Conservation (phyloP, 225 moss, liverwort and hornwort genomes). For the Physcomitrellopsis africana region DNA sequence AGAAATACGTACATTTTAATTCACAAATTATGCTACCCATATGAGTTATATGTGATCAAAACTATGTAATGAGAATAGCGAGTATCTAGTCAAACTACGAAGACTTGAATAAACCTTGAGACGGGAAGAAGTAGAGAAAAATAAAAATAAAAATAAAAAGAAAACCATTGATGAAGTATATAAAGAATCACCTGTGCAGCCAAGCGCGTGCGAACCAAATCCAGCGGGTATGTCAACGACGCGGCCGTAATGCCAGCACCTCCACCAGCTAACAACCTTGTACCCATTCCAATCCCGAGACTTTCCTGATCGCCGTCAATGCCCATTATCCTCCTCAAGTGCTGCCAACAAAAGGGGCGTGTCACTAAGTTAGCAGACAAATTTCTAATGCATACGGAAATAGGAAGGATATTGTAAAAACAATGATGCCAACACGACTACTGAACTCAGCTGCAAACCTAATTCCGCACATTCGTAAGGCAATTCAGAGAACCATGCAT, state of each 20-base stretch:
- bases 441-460: not conserved
- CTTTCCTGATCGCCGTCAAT: conserved; percentile 78
- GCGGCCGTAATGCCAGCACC: conserved; percentile 86
- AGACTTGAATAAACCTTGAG: not conserved
- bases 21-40: not conserved
- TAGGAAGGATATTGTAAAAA: not conserved
- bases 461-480: not conserved
- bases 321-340: conserved; percentile 65
- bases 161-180: not conserved
- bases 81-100: not conserved
- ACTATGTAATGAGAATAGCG: not conserved
- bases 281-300: conserved; percentile 77
- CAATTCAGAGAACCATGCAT: not conserved
- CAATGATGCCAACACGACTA: not conserved
- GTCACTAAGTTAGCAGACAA: conserved; percentile 13
- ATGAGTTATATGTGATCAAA: not conserved
- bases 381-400: not conserved
- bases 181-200: conserved; percentile 67
- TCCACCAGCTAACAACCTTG: conserved; percentile 78
- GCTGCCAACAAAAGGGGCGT: conserved; percentile 47
- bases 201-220: conserved; percentile 83
- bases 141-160: not conserved
- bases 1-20: not conserved
- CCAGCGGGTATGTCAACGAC: conserved; percentile 80
- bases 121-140: not conserved